Evolutionary conservation across 2,329 filamentous ascomycete species (phyloP), one percentile per base, ranked within the genome.

Genomic region (Plenodomus tracheiphilus): DNA sequence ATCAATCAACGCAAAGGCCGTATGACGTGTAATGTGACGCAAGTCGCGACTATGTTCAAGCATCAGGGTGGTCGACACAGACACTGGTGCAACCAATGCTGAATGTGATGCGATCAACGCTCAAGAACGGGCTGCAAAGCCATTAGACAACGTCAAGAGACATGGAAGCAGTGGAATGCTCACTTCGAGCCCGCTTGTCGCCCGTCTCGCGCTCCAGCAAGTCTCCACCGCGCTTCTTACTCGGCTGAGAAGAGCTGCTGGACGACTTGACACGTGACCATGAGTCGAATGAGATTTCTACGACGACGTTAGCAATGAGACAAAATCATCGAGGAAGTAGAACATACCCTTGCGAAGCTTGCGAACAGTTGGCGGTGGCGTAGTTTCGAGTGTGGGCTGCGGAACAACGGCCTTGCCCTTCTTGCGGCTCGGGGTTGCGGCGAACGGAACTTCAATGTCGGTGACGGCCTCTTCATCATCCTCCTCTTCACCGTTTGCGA

Each of bases 201-300:
- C 50, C 41, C 15, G 52, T 43, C 16, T 59, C 54, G 22, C 61
- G 56, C 47, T 68, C 62, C 10, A 72, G 56, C 32, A 59, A 52
- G 17, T 65, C 62, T 21, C 67, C 69, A 32, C 58, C 56, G 43
- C 70, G 68, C 64, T 73, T 73, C 51, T 53, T 63, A 41, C 75
- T 74, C 16, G 58, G 56, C 51, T 70, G 70, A 25, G 66, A 59
- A n/a, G 68, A 64, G 59, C 71, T 53, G 28, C 76, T 75, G 17
- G 62, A 62, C 49, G 72, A 75, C 77, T 90, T 90, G 59, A 82
- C 83, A 49, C 85, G 83, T 54, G 77, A 81, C 86, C 86, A 91
- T 34, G 78, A 78, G 59, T 88, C 85, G 60, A 90, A 90, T 2
- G 64, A 66, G 20, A 66, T 64, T 54, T 69, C 66, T 66, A 38